Evolutionary conservation across 495 filamentous ascomycete species (phyloP), one percentile per base, ranked within the genome.

Genomic region (Hypoxylon perforatum): DNA sequence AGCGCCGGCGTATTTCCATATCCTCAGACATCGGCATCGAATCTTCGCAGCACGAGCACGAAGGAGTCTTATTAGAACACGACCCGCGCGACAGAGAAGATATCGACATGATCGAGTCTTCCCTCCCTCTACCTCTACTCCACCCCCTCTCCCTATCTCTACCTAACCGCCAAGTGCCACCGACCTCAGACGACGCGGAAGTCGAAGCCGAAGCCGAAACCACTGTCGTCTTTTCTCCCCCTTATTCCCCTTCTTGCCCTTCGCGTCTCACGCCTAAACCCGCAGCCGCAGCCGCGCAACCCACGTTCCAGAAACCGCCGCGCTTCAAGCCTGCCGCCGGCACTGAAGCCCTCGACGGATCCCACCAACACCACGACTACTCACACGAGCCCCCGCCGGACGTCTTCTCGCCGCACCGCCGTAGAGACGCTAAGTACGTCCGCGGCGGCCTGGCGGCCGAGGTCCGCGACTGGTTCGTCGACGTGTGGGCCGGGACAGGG

Each of bases 261-360:
- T n/a, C n/a, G 15, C 25, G 15, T 15, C 19, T 14, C n/a, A 14
- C 14, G 33, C 7, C 25, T 3, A 58, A 17, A 47, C 45, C 35
- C 48, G 52, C 23, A 19, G 42, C 19, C 15, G 23, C 21, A 25
- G 18, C 35, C 17, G 47, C 48, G 12, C 69, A 77, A 38, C 75
- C 78, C 1, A 69, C 64, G 3, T 78, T 79, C 52, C 74, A 73
- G 39, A 67, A 69, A 48, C 73, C 75, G 1, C 80, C 78, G 15
- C 77, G 77, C 39, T 82, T 82, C 72, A 82, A 77, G 22, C 67
- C n/a, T n/a, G n/a, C n/a, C n/a, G n/a, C n/a, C n/a, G n/a, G 70
- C n/a, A 18, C 65, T 5, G 74, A 78, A 14, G 28, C 51, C 0
- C 61, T 68, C 0, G 73, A 76, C 14, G 60, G 57, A 6, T 49